Conservation (phyloP, 176 grass and related monocot genomes). For the Aegilops bicornis region DNA sequence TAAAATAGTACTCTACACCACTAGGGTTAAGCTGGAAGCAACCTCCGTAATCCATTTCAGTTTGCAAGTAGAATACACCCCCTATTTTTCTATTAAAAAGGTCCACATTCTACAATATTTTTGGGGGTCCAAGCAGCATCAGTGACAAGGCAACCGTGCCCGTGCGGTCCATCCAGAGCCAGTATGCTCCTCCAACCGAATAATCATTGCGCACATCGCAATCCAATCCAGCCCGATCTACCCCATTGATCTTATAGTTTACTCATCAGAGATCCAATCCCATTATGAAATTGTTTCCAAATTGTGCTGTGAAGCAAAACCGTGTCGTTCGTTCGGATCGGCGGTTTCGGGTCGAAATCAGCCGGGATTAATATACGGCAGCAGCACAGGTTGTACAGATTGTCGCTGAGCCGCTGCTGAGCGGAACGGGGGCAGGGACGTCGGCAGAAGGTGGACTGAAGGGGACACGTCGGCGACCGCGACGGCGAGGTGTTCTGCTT, state of each 20-base stretch:
- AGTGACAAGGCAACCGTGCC: not conserved
- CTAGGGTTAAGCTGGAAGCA: not conserved
- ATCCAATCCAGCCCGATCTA: not conserved
- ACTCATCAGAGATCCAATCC: not conserved
- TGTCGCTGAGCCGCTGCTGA: not conserved
- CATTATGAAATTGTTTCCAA: not conserved
- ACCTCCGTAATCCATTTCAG: not conserved
- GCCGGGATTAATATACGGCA: not conserved
- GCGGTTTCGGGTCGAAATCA: conserved; percentile 8
- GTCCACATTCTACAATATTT: not conserved
- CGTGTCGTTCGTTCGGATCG: not conserved
- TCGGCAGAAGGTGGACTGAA: not conserved
- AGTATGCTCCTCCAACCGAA: not conserved
- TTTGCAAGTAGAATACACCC: too few species aligned
- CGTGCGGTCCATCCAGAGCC: not conserved
- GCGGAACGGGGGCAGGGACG: not conserved
- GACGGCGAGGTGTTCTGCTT: not conserved
- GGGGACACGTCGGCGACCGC: not conserved
- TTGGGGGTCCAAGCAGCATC: not conserved
- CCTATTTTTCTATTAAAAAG: not conserved
- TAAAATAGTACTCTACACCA: not conserved
- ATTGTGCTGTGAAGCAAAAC: not conserved
- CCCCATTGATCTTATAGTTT: not conserved
- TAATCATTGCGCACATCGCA: not conserved
- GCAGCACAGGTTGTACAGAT: not conserved